phyloP scores from a whole-genome alignment of 371 early-diverging fungal genomes.

The Circinella umbellata region DNA sequence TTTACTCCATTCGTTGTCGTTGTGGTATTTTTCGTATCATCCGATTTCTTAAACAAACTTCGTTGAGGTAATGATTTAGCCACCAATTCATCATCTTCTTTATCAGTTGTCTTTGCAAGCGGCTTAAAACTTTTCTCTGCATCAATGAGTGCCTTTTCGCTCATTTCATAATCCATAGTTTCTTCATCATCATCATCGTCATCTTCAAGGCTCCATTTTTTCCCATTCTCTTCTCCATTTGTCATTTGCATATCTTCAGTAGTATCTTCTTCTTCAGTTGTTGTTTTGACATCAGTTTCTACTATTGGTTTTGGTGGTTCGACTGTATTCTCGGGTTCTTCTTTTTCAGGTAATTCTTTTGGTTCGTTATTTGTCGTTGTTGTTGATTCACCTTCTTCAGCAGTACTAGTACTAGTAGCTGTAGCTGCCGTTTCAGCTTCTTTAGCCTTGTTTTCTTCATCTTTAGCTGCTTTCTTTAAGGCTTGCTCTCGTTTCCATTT shows the following conservation, averaged over 20 bases:
- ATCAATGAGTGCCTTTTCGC: slow-evolving; percentile 14
- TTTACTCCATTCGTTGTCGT: slow-evolving; percentile 1
- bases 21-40: slow-evolving; percentile 9
- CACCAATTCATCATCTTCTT: slow-evolving; percentile 29
- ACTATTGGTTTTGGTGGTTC: too few species aligned
- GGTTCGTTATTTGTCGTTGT: neutral
- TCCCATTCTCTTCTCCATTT: slow-evolving; percentile 21
- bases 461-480: slow-evolving; percentile 50
- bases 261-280: slow-evolving; percentile 26
- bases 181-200: slow-evolving; percentile 34
- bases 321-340: too few species aligned
- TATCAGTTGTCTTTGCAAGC: slow-evolving; percentile 18
- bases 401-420: slow-evolving; percentile 17
- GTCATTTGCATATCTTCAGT: slow-evolving; percentile 13
- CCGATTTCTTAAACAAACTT: slow-evolving; percentile 8
- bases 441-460: slow-evolving; percentile 23
- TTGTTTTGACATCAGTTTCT: neutral
- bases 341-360: slow-evolving; percentile 12
- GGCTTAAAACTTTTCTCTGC: slow-evolving; percentile 41
- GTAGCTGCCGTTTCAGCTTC: slow-evolving; percentile 16
- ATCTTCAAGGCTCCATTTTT: slow-evolving; percentile 35
- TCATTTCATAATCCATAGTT: slow-evolving; percentile 21
- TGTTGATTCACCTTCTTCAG: slow-evolving; percentile 19
- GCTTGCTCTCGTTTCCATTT: slow-evolving; percentile 72
- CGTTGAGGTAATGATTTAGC: slow-evolving; percentile 10